Base-by-base conservation (phyloP, 257 asterid genomes). In the Penstemon newberryi region DNA sequence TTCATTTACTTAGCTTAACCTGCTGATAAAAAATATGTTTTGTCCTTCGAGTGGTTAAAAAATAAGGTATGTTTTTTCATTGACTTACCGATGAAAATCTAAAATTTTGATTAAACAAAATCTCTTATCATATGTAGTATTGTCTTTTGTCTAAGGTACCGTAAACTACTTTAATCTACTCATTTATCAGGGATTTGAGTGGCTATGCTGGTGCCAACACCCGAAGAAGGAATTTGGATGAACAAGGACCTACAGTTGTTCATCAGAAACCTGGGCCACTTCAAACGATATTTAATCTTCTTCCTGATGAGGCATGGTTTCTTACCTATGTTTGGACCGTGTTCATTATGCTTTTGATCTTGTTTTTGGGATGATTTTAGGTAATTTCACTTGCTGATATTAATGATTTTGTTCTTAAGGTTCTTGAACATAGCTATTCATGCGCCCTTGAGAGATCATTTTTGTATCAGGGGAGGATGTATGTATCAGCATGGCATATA, bases 361-460 rank as follows among this genome's bases (percentile, higher is more conserved):
- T 66, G 40, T 5, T 59, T 43, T 67, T 58, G 64, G 59, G 56
- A 60, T 42, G 6, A 56, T 4, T 66, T 60, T 70, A 46, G 79
- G 54, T 37, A 59, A 51, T 56, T 65, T 78, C 64, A 71, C 71
- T 77, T 57, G 69, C 74, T 76, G 75, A 80, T 72, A 63, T 50
- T 46, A 65, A 39, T 65, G 49, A 47, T 6, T 33, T 44, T 81
- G 43, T 64, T 77, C 39, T 39, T 60, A 91, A 76, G 84, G 84
- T 77, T 73, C 78, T 73, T 63, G 81, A 78, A 76, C 94, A 91
- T 79, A 93, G 92, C 85, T 93, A 88, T 83, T 88, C 99, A 62
- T 93, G 99, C 70, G 96, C 99, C 38, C 91, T 93, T 3, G 97
- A 93, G 87, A 84, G 95, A 79, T 90, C 97, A 60, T 87, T 93